Evolutionary conservation across 495 filamentous ascomycete species (phyloP), one percentile per base, ranked within the genome.

Genomic region (Bombardia bombarda): DNA sequence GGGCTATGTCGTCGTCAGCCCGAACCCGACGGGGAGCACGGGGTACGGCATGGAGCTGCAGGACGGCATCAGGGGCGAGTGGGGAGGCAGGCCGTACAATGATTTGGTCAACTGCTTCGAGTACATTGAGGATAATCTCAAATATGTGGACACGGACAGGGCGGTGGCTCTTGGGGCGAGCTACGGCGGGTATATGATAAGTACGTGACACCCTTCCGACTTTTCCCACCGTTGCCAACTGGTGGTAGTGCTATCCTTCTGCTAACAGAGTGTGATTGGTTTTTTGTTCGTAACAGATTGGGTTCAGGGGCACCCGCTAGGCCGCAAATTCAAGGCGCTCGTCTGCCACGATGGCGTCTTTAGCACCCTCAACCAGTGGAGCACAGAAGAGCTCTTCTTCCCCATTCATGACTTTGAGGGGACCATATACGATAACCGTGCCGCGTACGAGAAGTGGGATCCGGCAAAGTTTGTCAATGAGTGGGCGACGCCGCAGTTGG

Each of bases 331-430:
- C 74, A 87, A 87, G 59, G 89, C 89, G 2, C 74, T 94, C 1
- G 87, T 94, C 7, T 89, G 83, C 45, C 90, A 97, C 60, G 90
- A 95, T 60, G 90, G 90, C 25, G 79, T 90, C 20, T 94, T 88
- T 66, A 86, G 77, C 58, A 89, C 85, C 49, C 70, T 79, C 5
- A 78, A 77, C 38, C 80, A 87, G 61, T 77, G 89, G 47, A 64
- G 75, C 9, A 84, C 77, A 19, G 90, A 96, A 49, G 90, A 96
- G 62, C 79, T 90, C 19, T 96, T 87, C 69, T 95, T 95, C 67
- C 80, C 84, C 1, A 71, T 84, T 18, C 87, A 89, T 54, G 90
- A 95, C 44, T 79, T 95, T 37, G 73, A 78, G 47, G 87, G 87
- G 1, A 78, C 79, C 0, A 68, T 86, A n/a, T 89, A 84, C 75